Base-by-base conservation (phyloP, 345 rosid species). In the Aquilaria yunnanensis region DNA sequence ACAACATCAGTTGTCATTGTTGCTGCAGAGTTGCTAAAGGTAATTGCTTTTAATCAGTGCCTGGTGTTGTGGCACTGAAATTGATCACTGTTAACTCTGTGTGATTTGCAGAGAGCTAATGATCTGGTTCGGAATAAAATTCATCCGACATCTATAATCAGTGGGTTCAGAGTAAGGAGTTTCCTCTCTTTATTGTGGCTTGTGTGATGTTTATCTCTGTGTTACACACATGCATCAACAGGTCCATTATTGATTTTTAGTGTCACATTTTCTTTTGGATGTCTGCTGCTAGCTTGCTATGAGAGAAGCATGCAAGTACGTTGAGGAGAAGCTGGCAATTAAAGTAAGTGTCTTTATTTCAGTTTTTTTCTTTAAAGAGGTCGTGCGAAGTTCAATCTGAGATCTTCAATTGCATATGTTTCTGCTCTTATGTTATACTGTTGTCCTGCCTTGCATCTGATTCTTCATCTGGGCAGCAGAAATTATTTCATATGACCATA, bases 121-220 rank as follows among this genome's bases (percentile, higher is more conserved):
- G 97, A 95, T 77, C 76, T 89, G 53, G 97, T 91, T 75, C 87
- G 97, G 80, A 89, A 95, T 74, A 91, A 91, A 85, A 95, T 95
- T 60, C 97, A 91, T 66, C 96, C 97, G 49, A 91, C 97, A 58
- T 95, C 97, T 33, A 95, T 95, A 56, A 95, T 95, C 70, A 95
- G 92, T 72, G 97, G 97, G 59, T 91, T 70, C 71, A 81, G 99
- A 76, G 97, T 87, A 67, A 57, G 96, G 66, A 9, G 8, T 37
- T 9, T 37, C 43, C 43, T 37, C 47, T 12, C 14, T n/a, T 14
- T 32, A 51, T 60, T 41, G 32, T 51, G 0, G 47, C 56, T 61
- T 55, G 41, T 14, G 8, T 53, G 5, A 16, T 47, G 46, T 8
- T 34, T 65, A 0, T 4, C 53, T 47, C 3, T 43, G 3, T 14